Conservation (phyloP, 2,329 filamentous ascomycete species). For the Phialophora expanda region DNA sequence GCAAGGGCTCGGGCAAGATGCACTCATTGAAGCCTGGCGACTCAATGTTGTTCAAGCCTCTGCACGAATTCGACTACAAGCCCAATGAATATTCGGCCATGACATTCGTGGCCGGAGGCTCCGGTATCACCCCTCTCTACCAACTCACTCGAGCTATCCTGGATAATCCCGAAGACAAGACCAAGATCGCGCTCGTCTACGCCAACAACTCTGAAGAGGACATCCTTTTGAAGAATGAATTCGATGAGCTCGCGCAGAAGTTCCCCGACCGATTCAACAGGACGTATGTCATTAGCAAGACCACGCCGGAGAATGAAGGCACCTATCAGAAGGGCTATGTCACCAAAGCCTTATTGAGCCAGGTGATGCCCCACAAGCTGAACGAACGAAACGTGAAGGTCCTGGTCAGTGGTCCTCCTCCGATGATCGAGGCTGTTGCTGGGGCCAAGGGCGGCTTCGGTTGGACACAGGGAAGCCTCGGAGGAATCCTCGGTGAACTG, state of each 20-base stretch:
- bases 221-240: conserved; percentile 62
- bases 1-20: conserved; percentile 68
- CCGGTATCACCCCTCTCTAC: conserved; percentile 73
- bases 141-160: conserved; percentile 68
- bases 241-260: conserved; percentile 56
- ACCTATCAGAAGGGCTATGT: conserved; percentile 62
- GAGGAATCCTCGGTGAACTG: conserved; percentile 61
- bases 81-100: conserved; percentile 56
- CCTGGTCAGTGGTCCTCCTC: conserved; percentile 71
- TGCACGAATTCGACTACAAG: conserved; percentile 62
- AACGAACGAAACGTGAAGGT: conserved; percentile 56
- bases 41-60: conserved; percentile 62
- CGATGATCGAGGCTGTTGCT: conserved; percentile 66
- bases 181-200: conserved; percentile 68
- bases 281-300: conserved; percentile 63
- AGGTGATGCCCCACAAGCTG: conserved; percentile 52
- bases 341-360: conserved; percentile 60
- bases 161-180: conserved; percentile 65
- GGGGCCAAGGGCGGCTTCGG: conserved; percentile 48
- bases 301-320: conserved; percentile 44
- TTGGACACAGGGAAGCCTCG: conserved; percentile 45
- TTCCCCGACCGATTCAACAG: conserved; percentile 63
- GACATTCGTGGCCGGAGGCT: conserved; percentile 72
- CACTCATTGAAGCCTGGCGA: conserved; percentile 69
- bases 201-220: conserved; percentile 70